Percentiles rank a stretch among this genome's conserved stretches.
Evolutionary conservation across 2,329 filamentous ascomycete species (phyloP).

Genomic region (Shiraia sp.): DNA sequence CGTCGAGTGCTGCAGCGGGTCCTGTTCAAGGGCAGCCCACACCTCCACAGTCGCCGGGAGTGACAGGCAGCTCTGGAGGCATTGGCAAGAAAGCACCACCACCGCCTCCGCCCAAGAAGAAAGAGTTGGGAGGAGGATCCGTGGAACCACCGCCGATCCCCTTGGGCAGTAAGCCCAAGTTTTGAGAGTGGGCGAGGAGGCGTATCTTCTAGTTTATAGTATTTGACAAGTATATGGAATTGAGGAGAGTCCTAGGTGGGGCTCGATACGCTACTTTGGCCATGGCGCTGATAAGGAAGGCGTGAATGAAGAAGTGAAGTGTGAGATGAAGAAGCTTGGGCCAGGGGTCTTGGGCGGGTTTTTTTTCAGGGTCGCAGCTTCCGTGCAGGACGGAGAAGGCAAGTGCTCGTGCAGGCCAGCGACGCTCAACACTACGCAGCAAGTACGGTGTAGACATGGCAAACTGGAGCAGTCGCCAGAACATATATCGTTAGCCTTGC

Average conservation of each 20-base stretch:
- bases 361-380: neutral
- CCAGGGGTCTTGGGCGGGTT: neutral
- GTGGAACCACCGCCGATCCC: constrained; percentile 60
- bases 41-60: constrained; percentile 28
- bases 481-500: constrained; percentile 20
- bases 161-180: constrained; percentile 59
- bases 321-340: too few species aligned
- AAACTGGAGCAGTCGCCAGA: neutral
- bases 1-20: constrained; percentile 26
- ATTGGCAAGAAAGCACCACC: constrained; percentile 59
- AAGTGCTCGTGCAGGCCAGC: neutral
- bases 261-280: too few species aligned
- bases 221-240: too few species aligned
- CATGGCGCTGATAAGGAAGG: too few species aligned
- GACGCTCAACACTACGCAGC: neutral
- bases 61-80: constrained; percentile 29
- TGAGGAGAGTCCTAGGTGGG: too few species aligned
- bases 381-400: neutral
- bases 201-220: too few species aligned
- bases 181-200: too few species aligned
- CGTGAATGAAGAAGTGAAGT: too few species aligned
- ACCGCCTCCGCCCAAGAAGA: constrained; percentile 62
- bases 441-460: neutral
- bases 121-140: constrained; percentile 47
- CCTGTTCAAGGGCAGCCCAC: too few species aligned